Evolutionary conservation across 2,329 filamentous ascomycete genomes (phyloP), one percentile per base, ranked within the genome.

Genomic region (Penicillium sp.): DNA sequence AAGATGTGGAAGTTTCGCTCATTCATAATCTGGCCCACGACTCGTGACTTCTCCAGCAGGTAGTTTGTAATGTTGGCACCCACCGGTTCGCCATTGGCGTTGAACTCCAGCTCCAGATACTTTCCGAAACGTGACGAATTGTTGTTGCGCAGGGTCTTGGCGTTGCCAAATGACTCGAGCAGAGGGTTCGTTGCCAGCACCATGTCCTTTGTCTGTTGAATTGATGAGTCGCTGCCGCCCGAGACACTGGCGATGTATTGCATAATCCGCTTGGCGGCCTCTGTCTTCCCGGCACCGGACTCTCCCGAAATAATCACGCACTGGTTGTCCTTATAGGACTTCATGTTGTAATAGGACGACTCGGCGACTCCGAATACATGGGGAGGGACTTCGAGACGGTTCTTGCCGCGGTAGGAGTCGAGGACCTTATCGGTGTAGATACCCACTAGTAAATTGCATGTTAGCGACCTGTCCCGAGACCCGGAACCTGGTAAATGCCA

Each of bases 1-100:
- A 99, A 99, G 66, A 99, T 97, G 75, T 99, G 94, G 74, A 99
- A 99, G 75, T 96, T 97, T 63, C 94, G 85, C 80, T 99, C 94
- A 71, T 96, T 95, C 52, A 78, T 80, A 63, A 97, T 97, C 76
- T 97, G 94, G 14, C 92, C 91, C 9, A 96, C 91, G 16, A 99
- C 94, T 76, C 94, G 83, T 43, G 90, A 87, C 79, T 97, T 97
- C 72, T 99, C 94, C 47, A 99, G 81, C 22, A 99, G 80, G 68
- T 99, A 99, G 73, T 99, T 99, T 68, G 92, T 96, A 74, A 99
- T 96, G 72, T 96, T 94, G 54, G 94, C 94, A 65, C 94, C 94
- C 10, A 96, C 87, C 0, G 94, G 94, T 73, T 97, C 92, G 60
- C 92, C 92, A 58, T 89, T 84, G 35, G 81, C 71, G 72, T 97